Percentiles rank a stretch among this genome's conserved stretches.
These are phyloP conservation scores for Penicillium thymicola DNA, from an alignment of 2,329 filamentous ascomycete genomes.

Conservation along the genomic window DNA sequence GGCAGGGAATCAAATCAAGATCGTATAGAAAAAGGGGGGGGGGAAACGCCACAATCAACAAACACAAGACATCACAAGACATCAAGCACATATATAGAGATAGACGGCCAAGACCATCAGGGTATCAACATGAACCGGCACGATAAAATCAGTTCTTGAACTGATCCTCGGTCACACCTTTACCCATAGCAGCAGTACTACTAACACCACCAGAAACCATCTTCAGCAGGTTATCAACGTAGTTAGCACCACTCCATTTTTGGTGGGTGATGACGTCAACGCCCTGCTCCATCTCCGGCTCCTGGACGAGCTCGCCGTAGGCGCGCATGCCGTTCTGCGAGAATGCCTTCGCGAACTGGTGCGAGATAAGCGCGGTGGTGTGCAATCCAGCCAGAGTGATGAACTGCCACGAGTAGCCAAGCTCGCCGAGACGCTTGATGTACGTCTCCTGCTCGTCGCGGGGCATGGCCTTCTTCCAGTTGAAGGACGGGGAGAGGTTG, in stretches of 20 bases:
- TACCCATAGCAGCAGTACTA: conserved; percentile 92
- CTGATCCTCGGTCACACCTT: conserved; percentile 96
- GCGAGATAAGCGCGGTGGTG: conserved; percentile 86
- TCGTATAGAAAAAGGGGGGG: background rate
- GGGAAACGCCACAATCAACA: conserved; percentile 7
- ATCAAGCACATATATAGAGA: conserved; percentile 10
- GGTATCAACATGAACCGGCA: conserved; percentile 7
- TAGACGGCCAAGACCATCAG: conserved; percentile 1
- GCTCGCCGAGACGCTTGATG: conserved; percentile 77
- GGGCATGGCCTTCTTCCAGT: conserved; percentile 98
- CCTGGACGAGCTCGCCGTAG: conserved; percentile 95
- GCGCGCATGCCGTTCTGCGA: conserved; percentile 84
- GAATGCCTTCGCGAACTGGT: conserved; percentile 83
- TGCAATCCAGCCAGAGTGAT: conserved; percentile 98
- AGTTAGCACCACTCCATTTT: conserved; percentile 96
- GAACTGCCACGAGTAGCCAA: conserved; percentile 99
- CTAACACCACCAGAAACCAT: conserved; percentile 94
- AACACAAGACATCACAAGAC: conserved; percentile 6
- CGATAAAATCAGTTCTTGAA: conserved; percentile 58
- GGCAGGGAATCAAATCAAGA: conserved; percentile 18
- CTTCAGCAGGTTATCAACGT: conserved; percentile 91
- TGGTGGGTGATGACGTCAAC: conserved; percentile 98
- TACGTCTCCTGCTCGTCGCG: conserved; percentile 93
- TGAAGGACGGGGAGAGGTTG: conserved; percentile 98
- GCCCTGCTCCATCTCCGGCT: conserved; percentile 87